Base-by-base conservation (phyloP, 2,329 filamentous ascomycete species). In the Beauveria asiatica region DNA sequence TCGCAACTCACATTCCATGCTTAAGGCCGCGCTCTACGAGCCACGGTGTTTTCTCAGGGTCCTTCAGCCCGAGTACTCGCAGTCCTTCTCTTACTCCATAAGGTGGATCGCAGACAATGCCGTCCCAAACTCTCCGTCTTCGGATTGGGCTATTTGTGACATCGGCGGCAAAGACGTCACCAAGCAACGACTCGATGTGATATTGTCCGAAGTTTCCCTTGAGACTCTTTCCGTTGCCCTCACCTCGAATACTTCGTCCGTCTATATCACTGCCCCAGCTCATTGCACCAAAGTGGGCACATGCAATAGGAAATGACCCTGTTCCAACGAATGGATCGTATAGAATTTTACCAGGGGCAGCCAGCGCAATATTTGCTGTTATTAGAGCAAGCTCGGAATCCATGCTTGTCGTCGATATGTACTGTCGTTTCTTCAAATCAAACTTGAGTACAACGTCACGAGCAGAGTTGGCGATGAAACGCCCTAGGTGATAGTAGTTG, bases 371-470 rank as follows among this genome's bases (percentile, higher is more conserved):
- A 69, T 97, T 99, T 1, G 93, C 94, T 0, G 92, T 97, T 23
- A 99, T 78, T 1, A 99, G 81, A 13, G 92, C 90, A 48, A 99
- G 80, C 72, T 97, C 94, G 0, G 93, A 89, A 70, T 99, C 94
- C 94, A 99, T 97, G 50, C 90, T 94, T 0, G 94, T 99, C 0
- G 93, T 97, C 66, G 89, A 91, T 67, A 99, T 97, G 70, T 99
- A 99, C 44, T 83, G 82, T 30, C 94, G 80, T 74, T 96, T 96
- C 79, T 99, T 99, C 23, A 99, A 80, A 71, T 96, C 92, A 68
- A 92, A 95, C 25, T 82, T 88, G 41, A 83, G 77, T 37, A 90
- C 80, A 5, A 87, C 78, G 57, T 89, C 83, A 49, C 93, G 82
- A 3, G 82, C 83, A 2, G 89, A 87, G 13, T 76, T 76, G 2